Conservation (phyloP, 108 stramenopile species). For the Nannochloropsis oceanica region DNA sequence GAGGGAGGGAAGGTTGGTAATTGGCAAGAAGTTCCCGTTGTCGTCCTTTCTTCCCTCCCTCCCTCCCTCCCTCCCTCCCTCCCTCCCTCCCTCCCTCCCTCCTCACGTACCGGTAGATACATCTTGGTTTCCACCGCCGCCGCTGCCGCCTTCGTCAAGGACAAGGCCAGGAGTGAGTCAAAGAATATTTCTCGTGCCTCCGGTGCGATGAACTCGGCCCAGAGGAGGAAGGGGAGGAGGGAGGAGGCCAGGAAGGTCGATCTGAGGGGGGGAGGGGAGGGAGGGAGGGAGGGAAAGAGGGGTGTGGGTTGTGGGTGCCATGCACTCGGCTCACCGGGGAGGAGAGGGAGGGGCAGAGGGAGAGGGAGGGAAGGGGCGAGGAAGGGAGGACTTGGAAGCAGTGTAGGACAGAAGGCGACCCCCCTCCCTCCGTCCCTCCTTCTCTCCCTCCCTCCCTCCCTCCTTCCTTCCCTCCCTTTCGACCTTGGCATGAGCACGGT, state of each 20-base stretch:
- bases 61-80: neutral
- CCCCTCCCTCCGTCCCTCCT: neutral
- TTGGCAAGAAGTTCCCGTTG: neutral
- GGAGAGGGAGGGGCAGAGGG: neutral
- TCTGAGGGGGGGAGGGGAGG: neutral
- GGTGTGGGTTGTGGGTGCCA: neutral
- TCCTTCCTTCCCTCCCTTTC: neutral
- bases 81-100: neutral
- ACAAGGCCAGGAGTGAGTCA: neutral
- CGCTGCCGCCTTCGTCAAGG: neutral
- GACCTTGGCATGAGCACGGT: no score
- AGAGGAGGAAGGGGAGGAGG: neutral
- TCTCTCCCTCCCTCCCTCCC: neutral
- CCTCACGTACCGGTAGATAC: neutral
- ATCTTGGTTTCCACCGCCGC: neutral
- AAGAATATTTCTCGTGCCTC: neutral
- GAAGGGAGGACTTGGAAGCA: neutral
- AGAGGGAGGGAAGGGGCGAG: neutral
- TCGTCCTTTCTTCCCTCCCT: neutral
- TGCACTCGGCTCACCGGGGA: neutral
- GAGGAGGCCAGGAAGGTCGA: neutral
- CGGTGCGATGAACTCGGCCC: neutral
- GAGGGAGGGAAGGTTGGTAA: neutral
- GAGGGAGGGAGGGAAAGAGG: neutral
- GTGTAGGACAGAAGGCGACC: neutral